Conservation (phyloP, 2,329 filamentous ascomycete genomes). For the Diplodia intermedia region DNA sequence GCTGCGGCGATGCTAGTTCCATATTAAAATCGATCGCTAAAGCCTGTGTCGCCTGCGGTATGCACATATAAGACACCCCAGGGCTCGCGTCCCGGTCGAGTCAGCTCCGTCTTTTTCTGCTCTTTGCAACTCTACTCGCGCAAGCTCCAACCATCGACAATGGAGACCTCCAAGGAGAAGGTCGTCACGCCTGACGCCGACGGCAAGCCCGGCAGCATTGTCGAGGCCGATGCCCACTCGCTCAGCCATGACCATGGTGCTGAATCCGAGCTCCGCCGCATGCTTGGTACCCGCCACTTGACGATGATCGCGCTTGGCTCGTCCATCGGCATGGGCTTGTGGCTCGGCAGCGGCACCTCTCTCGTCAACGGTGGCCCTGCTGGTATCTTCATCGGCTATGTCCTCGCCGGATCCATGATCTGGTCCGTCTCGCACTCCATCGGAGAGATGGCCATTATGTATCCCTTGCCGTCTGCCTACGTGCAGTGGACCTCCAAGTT, state of each 20-base stretch:
- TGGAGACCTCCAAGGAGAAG: slow-evolving; percentile 30
- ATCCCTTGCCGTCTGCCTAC: slow-evolving; percentile 56
- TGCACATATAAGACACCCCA: slow-evolving; percentile 23
- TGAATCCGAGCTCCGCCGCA: slow-evolving; percentile 48
- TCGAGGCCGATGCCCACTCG: slow-evolving; percentile 27
- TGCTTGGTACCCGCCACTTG: slow-evolving; percentile 51
- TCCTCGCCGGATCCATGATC: slow-evolving; percentile 49
- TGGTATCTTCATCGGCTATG: slow-evolving; percentile 54
- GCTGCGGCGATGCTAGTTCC: neutral
- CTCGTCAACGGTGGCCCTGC: slow-evolving; percentile 53
- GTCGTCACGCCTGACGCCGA: slow-evolving; percentile 1
- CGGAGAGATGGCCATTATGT: slow-evolving; percentile 57
- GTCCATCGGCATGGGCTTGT: slow-evolving; percentile 57
- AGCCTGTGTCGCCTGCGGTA: neutral
- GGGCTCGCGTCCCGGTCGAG: slow-evolving; percentile 1
- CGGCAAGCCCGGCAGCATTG: slow-evolving; percentile 27
- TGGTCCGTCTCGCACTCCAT: slow-evolving; percentile 57
- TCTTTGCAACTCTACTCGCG: neutral
- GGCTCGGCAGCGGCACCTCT: slow-evolving; percentile 55
- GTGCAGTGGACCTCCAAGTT: slow-evolving; percentile 58
- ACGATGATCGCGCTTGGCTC: slow-evolving; percentile 51
- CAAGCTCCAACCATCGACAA: slow-evolving; percentile 8
- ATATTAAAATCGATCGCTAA: slow-evolving; percentile 6
- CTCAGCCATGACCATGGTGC: slow-evolving; percentile 39
- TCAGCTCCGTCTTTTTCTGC: slow-evolving; percentile 18